A percentile compares a stretch with the other conserved stretches of the same genome.
phyloP scores from a whole-genome alignment of 2,329 filamentous ascomycete species.

The Colletotrichum lentis region DNA sequence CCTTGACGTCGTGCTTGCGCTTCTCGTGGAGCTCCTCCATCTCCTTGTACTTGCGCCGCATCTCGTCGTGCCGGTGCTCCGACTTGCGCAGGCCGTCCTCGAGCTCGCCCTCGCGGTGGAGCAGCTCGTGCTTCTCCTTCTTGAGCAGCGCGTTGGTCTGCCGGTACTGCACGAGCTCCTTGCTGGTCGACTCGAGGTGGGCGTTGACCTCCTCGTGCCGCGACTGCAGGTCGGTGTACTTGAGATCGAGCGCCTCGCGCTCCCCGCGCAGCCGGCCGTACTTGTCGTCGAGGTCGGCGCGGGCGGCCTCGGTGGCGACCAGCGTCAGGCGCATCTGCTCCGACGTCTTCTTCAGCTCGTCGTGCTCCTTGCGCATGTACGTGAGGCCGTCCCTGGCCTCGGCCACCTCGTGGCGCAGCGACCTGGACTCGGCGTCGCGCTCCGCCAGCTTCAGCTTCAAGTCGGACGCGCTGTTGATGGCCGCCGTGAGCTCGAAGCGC shows the following conservation, averaged over 20 bases:
- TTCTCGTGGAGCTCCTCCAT: slow-evolving; percentile 24
- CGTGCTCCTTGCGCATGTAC: slow-evolving; percentile 20
- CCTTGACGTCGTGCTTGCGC: slow-evolving; percentile 26
- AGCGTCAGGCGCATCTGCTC: slow-evolving; percentile 18
- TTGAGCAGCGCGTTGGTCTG: slow-evolving; percentile 14
- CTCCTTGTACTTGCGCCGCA: slow-evolving; percentile 29
- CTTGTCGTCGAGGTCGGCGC: slow-evolving; percentile 13
- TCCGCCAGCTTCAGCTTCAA: slow-evolving; percentile 28
- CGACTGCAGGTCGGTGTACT: slow-evolving; percentile 21
- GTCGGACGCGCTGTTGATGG: slow-evolving; percentile 9
- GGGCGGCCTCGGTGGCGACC: slow-evolving; percentile 17
- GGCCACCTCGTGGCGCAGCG: slow-evolving; percentile 18
- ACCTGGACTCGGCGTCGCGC: slow-evolving; percentile 24
- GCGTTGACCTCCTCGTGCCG: slow-evolving; percentile 20
- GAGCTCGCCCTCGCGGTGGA: slow-evolving; percentile 8
- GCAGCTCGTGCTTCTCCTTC: slow-evolving; percentile 26
- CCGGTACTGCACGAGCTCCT: slow-evolving; percentile 21
- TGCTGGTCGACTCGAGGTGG: slow-evolving; percentile 14
- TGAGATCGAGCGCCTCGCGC: slow-evolving; percentile 22
- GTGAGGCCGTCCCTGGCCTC: slow-evolving; percentile 19
- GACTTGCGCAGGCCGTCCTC: slow-evolving; percentile 22
- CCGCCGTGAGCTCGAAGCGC: slow-evolving; percentile 22
- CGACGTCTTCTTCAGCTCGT: slow-evolving; percentile 25
- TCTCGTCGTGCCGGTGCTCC: slow-evolving; percentile 26
- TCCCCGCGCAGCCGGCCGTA: slow-evolving; percentile 24